phyloP scores from a whole-genome alignment of 768 basidiomycete species.

The Xerocomellus intermedius region DNA sequence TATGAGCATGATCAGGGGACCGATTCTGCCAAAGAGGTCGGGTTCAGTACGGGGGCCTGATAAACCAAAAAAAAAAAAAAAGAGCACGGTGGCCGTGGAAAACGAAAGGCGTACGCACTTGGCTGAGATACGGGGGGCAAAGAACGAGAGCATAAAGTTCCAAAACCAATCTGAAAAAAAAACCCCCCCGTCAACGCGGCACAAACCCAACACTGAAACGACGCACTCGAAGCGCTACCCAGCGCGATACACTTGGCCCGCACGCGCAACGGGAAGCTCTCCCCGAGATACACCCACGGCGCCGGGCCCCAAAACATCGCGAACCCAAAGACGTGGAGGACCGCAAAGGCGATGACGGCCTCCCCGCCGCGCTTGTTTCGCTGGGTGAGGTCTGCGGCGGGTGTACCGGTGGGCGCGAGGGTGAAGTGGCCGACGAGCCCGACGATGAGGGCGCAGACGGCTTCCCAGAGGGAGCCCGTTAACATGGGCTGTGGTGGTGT shows the following conservation, averaged over 20 bases:
- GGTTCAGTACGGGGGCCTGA: not conserved
- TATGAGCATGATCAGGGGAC: constrained; percentile 72
- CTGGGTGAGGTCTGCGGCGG: constrained; percentile 43
- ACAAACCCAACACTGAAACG: not conserved
- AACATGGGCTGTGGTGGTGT: not conserved
- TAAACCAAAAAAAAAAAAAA: not conserved
- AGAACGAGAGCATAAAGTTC: constrained; percentile 75
- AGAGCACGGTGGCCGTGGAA: too few species aligned
- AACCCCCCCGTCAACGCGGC: not conserved
- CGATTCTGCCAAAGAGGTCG: constrained; percentile 44
- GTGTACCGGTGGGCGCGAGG: constrained; percentile 52
- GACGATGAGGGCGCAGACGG: constrained; percentile 59
- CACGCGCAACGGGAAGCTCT: constrained; percentile 78
- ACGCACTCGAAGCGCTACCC: constrained; percentile 54
- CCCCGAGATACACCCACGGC: constrained; percentile 76
- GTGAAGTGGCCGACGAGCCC: constrained; percentile 71
- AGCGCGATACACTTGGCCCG: constrained; percentile 74
- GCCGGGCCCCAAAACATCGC: constrained; percentile 77
- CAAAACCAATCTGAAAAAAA: constrained; percentile 53
- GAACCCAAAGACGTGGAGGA: constrained; percentile 69
- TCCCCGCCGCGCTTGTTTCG: constrained; percentile 50
- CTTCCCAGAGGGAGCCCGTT: constrained; percentile 55
- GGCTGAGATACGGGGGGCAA: constrained; percentile 62
- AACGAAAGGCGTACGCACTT: constrained; percentile 33
- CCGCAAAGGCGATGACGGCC: constrained; percentile 70